Base-by-base conservation (phyloP, 495 filamentous ascomycete species). In the Xylaria palmicola region DNA sequence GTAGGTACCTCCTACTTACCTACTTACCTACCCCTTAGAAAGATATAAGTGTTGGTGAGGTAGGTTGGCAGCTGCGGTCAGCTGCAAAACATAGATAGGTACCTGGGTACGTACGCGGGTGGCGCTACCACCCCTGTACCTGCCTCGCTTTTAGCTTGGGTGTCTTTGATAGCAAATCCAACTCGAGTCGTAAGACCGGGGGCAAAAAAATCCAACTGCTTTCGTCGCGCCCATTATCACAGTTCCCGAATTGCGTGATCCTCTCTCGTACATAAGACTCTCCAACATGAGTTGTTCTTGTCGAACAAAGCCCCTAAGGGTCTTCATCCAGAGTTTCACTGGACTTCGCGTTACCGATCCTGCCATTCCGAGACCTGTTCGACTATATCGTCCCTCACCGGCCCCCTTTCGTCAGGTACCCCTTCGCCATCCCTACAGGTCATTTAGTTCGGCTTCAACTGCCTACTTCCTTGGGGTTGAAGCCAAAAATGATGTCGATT, bases 301-400 rank as follows among this genome's bases (percentile, higher is more conserved):
- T 55, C 73, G 75, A 22, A 72, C 70, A n/a, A 67, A 72, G 17
- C 72, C 79, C 17, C 66, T 84, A 48, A 65, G 72, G 44, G 65
- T 80, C 19, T 85, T 85, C 53, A 68, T 84, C 10, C 73, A 75
- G 27, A 80, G 71, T 56, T 67, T 85, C 49, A 72, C 77, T 6
- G 74, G 77, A 49, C 45, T 82, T 32, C 74, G 80, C 47, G 24
- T 77, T 9, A 56, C 64, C 45, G 36, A 67, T 50, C 43, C 65
- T n/a, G 24, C 49, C 56, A 40, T 52, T 17, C 4, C 41, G 6
- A 59, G 41, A 60, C 4, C 63, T n/a, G 15, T 40, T 29, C 59
- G 27, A 26, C 43, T 56, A 12, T 20, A 32, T 43, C 50, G 43
- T 26, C 17, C 48, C 41, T 41, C 51, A 24, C 59, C 30, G 17